Evolutionary conservation across 108 stramenopile species (phyloP).

Genomic region (Nannochloropsis granulata): DNA sequence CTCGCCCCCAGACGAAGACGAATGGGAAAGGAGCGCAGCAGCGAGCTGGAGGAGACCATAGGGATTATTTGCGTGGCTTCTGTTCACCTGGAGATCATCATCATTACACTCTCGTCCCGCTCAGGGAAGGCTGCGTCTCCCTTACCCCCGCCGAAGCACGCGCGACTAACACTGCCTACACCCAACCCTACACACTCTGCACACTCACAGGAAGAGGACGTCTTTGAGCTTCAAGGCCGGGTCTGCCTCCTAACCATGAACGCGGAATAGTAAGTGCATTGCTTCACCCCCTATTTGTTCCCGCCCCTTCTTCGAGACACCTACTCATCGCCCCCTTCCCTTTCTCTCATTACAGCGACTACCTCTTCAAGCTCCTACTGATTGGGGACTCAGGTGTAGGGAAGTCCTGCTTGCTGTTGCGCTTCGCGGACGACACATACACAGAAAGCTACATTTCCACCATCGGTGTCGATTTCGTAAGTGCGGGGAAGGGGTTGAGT

Average conservation of each 20-base stretch:
- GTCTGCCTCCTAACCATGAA: neutral
- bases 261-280: neutral
- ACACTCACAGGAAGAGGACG: neutral
- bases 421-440: conserved; percentile 94
- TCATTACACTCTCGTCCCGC: too few species aligned
- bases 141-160: too few species aligned
- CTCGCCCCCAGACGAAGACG: too few species aligned
- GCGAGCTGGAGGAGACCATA: too few species aligned
- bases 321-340: neutral
- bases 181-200: too few species aligned
- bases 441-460: conserved; percentile 97
- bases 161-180: too few species aligned
- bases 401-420: conserved; percentile 73
- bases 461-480: conserved; percentile 96
- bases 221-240: neutral
- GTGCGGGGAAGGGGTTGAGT: conserved; percentile 10
- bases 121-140: too few species aligned
- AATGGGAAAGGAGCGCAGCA: too few species aligned
- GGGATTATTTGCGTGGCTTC: too few species aligned
- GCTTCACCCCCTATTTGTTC: neutral
- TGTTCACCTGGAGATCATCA: too few species aligned
- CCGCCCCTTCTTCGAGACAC: neutral
- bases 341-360: conserved; percentile 43
- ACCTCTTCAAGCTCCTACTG: conserved; percentile 79
- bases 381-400: conserved; percentile 90